Percentiles rank a stretch among this genome's conserved stretches.
phyloP scores from a whole-genome alignment of 345 rosid species.

The Bruguiera parviflora region DNA sequence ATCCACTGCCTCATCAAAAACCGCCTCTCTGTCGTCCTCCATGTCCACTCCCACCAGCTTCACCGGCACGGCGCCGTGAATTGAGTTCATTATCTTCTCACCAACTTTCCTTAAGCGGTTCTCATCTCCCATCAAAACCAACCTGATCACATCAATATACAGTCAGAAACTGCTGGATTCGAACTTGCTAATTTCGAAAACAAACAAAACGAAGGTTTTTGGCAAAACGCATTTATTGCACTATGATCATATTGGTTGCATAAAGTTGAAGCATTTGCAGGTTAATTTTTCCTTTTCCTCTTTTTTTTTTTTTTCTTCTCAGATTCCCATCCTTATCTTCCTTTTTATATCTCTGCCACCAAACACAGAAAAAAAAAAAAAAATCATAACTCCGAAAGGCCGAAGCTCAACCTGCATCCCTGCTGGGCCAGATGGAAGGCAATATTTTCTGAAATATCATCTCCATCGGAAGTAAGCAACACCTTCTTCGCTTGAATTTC shows the following conservation, averaged over 20 bases:
- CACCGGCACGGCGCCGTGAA: slow-evolving; percentile 31
- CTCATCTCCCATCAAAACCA: slow-evolving; percentile 85
- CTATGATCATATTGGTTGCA: no score
- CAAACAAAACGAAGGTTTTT: background rate
- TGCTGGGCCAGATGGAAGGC: slow-evolving; percentile 68
- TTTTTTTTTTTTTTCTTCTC: background rate
- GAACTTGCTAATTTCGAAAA: background rate
- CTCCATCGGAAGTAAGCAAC: slow-evolving; percentile 74
- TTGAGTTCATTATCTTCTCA: slow-evolving; percentile 40
- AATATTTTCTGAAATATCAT: slow-evolving; percentile 59
- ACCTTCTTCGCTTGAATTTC: slow-evolving; percentile 57
- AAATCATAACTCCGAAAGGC: background rate
- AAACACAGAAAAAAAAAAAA: slow-evolving; percentile 1
- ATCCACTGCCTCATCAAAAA: slow-evolving; percentile 67
- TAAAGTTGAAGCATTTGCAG: no score
- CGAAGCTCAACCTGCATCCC: slow-evolving; percentile 66
- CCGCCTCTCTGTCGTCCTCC: slow-evolving; percentile 67
- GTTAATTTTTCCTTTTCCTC: background rate
- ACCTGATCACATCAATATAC: slow-evolving; percentile 30
- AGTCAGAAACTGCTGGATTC: background rate
- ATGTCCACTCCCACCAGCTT: slow-evolving; percentile 65
- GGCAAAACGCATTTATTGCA: background rate
- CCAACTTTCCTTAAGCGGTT: slow-evolving; percentile 34
- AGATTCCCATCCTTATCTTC: background rate
- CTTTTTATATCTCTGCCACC: slow-evolving; percentile 9